Conservation (phyloP, 2,329 filamentous ascomycete genomes). For the Talaromyces sp. region DNA sequence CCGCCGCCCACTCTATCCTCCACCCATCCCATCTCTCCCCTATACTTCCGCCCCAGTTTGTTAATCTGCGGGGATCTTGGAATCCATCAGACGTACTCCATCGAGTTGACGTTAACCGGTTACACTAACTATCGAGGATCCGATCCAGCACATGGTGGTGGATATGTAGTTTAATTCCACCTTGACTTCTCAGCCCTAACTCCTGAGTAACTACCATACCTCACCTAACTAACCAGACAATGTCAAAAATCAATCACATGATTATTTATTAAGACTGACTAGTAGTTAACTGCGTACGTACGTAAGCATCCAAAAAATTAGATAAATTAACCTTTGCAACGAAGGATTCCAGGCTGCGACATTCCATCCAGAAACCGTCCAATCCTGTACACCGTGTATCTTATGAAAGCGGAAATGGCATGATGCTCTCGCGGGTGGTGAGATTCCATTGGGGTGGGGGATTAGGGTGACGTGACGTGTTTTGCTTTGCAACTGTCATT, state of each 20-base stretch:
- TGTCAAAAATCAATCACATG: neutral
- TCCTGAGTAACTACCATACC: no score
- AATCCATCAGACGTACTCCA: no score
- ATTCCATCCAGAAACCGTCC: no score
- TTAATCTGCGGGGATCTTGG: no score
- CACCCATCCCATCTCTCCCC: neutral
- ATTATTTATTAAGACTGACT: no score
- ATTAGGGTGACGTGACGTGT: neutral
- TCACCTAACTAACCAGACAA: neutral
- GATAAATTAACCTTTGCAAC: neutral
- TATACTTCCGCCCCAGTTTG: neutral
- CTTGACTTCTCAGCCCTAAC: neutral
- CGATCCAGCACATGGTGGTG: no score
- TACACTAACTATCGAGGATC: no score
- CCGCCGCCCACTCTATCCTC: no score
- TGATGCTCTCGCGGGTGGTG: neutral
- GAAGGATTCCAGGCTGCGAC: neutral
- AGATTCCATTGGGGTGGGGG: neutral
- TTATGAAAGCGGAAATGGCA: neutral
- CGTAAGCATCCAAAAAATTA: neutral
- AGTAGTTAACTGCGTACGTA: neutral
- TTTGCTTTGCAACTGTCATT: neutral
- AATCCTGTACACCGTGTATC: no score
- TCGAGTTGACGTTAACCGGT: no score
- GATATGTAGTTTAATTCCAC: constrained; percentile 8